Evolutionary conservation across 441 rosid genomes (phyloP), one percentile per base, ranked within the genome.

Genomic region (Erysimum pusillum): DNA sequence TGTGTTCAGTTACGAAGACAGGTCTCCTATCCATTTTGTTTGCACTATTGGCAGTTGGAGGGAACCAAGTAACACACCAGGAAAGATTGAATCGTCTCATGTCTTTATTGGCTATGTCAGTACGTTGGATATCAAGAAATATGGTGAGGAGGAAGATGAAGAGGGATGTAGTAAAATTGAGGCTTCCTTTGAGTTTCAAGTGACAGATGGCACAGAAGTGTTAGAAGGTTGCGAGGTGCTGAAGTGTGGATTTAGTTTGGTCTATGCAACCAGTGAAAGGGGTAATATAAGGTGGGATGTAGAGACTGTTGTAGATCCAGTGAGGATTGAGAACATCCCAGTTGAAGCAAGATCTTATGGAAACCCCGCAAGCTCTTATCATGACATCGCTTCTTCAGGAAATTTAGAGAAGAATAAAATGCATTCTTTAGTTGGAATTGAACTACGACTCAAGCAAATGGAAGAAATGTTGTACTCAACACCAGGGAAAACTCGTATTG

Each of bases 401-500:
- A 39, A 8, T 20, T 9, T 39, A 5, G 39, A 14, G 32, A n/a
- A 41, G 60, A 46, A 0, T 7, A 28, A 61, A 11, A 61, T 7
- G 42, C 14, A 1, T 51, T 4, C 5, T 22, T 53, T 54, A 0
- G 35, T 63, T 9, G 77, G 77, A 42, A 4, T 54, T 63, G 25
- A 63, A 9, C 13, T 1, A 20, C 70, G 71, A 20, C 71, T 73
- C 25, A 63, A 73, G 64, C 56, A 63, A 34, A 13, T 73, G 63
- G 77, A 73, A 53, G 42, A 42, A 0, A 4, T 63, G 45, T 53
- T 73, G 56, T 73, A 41, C 25, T 63, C 63, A 5, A 73, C 31
- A 1, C 58, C 42, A 0, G 65, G 57, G 4, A n/a, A 71, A 13
- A 76, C 74, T 51, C 69, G 49, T 18, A 67, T 76, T 61, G 4